Evolutionary conservation across 2,329 filamentous ascomycete genomes (phyloP), one percentile per base, ranked within the genome.

Genomic region (Thielaviopsis populi): DNA sequence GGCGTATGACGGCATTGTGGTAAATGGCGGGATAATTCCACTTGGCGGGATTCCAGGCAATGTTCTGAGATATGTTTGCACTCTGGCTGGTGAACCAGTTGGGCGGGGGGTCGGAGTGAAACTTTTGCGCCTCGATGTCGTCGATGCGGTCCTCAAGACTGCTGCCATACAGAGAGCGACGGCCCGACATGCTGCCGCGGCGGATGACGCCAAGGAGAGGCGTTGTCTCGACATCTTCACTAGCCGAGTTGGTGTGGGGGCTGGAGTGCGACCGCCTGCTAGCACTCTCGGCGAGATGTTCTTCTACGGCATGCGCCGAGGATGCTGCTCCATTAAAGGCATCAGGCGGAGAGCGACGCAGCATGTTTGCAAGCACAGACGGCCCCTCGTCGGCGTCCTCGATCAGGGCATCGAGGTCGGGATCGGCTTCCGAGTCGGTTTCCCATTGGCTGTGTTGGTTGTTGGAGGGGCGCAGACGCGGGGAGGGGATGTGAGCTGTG

Each of bases 1-100:
- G 89, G 46, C 83, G 79, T 11, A 90, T 73, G 2, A 95, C 74
- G 0, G 79, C 80, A 54, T 81, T 80, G 46, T 82, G 73, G 79
- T 85, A 86, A 6, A 95, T 77, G 0, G 80, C 75, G 68, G 79
- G 80, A 64, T 77, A 78, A 71, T 92, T 79, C 88, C 91, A 96
- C 24, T 78, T 78, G 68, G 86, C 87, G 0, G 88, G 87, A 69
- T 84, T 83, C 37, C 2, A 78, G 71, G 5, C 19, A 5, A 56
- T 24, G 13, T 13, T 37, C 41, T 37, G 46, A 1, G 43, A 27
- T 8, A 65, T 22, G 53, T 63, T 64, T 13, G 46, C 27, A 13
- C 56, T 22, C n/a, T 58, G 30, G 22, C 19, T 53, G 1, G 41
- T 50, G 13, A 65, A 63, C 54, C 64, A 63, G 33, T 42, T 41